A percentile compares a stretch with the other conserved stretches of the same genome.
Evolutionary conservation across 2,329 filamentous ascomycete genomes (phyloP).

Genomic region (Fusarium bulbicola): DNA sequence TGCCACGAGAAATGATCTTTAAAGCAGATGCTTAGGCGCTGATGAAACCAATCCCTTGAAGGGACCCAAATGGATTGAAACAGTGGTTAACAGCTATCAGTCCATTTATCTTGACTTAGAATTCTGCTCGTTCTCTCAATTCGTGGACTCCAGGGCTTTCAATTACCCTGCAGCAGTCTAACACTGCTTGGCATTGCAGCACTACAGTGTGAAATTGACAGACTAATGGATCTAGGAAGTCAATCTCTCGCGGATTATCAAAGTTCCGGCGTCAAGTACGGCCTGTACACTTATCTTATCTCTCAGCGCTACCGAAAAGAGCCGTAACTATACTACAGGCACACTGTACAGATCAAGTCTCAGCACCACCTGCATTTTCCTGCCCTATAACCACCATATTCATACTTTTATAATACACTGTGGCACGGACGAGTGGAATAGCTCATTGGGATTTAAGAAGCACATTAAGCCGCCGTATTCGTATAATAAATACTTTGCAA

Average conservation of each 20-base stretch:
- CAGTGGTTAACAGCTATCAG: too few species aligned
- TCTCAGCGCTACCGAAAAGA: too few species aligned
- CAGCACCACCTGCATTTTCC: not conserved
- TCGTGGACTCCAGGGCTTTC: not conserved
- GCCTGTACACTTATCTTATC: too few species aligned
- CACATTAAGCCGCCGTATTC: too few species aligned
- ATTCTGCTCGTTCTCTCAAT: not conserved
- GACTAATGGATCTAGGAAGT: not conserved
- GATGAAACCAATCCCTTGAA: not conserved
- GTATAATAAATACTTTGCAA: too few species aligned
- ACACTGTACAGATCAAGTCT: not conserved
- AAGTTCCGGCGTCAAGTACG: not conserved
- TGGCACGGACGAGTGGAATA: not conserved
- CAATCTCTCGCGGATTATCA: not conserved
- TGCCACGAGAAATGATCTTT: too few species aligned
- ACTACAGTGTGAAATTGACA: not conserved
- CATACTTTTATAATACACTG: not conserved
- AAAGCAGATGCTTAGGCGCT: too few species aligned
- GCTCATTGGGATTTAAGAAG: fast-evolving
- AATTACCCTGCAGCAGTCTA: not conserved
- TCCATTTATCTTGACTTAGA: not conserved
- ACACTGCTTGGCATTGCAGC: not conserved
- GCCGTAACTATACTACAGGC: too few species aligned
- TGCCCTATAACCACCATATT: not conserved
- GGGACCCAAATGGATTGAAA: too few species aligned